Percentiles rank a stretch among this genome's conserved stretches.
phyloP scores from a whole-genome alignment of 345 rosid genomes.

The Acer saccharum region DNA sequence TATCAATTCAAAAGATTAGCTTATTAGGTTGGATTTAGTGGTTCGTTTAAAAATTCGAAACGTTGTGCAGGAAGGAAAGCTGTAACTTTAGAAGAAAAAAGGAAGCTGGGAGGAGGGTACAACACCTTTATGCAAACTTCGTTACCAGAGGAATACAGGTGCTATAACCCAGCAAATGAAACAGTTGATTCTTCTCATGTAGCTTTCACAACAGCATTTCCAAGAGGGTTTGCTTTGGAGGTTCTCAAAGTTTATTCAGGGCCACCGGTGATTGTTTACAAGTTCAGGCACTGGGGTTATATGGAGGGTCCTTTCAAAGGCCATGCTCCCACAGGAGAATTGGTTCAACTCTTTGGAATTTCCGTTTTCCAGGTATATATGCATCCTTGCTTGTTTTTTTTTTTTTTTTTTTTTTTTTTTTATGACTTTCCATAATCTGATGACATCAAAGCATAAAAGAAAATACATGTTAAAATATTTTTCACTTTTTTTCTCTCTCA shows the following conservation, averaged over 20 bases:
- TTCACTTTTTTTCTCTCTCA: too few relatives aligned
- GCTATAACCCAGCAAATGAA: conserved; percentile 39
- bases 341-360: conserved; percentile 45
- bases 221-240: conserved; percentile 66
- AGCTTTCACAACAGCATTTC: conserved; percentile 56
- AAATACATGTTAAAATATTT: too few relatives aligned
- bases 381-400: too few relatives aligned
- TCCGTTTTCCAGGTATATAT: conserved; percentile 26
- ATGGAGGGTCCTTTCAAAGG: conserved; percentile 81
- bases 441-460: too few relatives aligned
- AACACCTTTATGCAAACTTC: conserved; percentile 56
- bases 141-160: conserved; percentile 44
- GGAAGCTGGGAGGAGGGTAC: conserved; percentile 61
- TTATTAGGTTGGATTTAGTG: too few relatives aligned
- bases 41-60: background rate
- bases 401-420: too few relatives aligned
- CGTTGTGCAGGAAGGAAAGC: conserved; percentile 45
- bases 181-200: conserved; percentile 36
- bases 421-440: too few relatives aligned
- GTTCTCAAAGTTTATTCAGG: conserved; percentile 59
- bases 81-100: conserved; percentile 38
- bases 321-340: conserved; percentile 55
- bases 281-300: conserved; percentile 79
- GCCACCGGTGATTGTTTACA: conserved; percentile 54
- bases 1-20: background rate